Conservation (phyloP, 2,329 filamentous ascomycete species). For the Neopestalotiopsis sp. region DNA sequence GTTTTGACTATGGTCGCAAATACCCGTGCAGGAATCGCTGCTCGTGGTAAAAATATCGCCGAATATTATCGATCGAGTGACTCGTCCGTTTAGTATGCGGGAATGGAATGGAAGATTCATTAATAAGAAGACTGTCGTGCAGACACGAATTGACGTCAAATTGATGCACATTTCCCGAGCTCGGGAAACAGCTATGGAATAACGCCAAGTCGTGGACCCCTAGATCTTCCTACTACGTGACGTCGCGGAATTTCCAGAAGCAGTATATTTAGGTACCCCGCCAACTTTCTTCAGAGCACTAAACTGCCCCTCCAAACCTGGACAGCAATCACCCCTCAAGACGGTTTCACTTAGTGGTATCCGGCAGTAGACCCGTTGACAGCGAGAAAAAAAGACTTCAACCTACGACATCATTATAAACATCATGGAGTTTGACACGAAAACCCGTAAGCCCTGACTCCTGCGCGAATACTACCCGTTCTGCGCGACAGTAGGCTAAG, state of each 20-base stretch:
- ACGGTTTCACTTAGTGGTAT: too few species aligned
- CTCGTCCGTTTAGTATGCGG: neutral
- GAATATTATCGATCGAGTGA: neutral
- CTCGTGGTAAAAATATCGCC: neutral
- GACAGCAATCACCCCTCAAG: neutral
- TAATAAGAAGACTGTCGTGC: too few species aligned
- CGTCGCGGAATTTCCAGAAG: neutral
- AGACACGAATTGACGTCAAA: too few species aligned
- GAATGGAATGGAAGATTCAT: too few species aligned
- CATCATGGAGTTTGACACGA: conserved; percentile 75
- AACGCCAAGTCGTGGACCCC: too few species aligned
- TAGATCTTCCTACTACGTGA: neutral
- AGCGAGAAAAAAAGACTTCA: neutral
- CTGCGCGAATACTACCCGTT: conserved; percentile 17
- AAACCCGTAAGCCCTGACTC: conserved; percentile 62
- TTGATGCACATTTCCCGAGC: too few species aligned
- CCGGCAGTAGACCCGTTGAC: neutral
- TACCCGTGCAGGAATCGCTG: neutral
- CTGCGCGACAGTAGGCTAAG: neutral
- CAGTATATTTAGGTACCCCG: neutral
- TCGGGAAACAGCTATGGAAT: too few species aligned
- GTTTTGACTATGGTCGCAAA: conserved; percentile 4
- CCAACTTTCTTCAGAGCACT: neutral
- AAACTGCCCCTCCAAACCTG: neutral
- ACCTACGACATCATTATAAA: too few species aligned